Evolutionary conservation across 2,329 filamentous ascomycete genomes (phyloP).

Genomic region (Didymosphaeria variabile): DNA sequence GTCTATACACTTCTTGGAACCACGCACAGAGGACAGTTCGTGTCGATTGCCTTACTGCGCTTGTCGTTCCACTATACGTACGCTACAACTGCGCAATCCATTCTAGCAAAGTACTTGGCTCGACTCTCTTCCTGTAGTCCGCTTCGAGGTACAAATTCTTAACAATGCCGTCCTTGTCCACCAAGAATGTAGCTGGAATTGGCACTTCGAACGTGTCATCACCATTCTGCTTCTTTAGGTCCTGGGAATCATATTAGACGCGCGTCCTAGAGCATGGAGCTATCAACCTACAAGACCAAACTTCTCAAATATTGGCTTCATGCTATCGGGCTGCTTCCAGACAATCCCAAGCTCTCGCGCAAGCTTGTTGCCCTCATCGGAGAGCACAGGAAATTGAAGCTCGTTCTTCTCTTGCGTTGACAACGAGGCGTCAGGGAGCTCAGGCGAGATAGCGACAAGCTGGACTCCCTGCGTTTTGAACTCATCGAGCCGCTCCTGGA

Average conservation of each 20-base stretch:
- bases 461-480: slow-evolving; percentile 52
- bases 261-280: not conserved
- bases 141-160: slow-evolving; percentile 17
- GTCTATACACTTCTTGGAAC: no score
- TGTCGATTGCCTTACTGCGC: no score
- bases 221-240: slow-evolving; percentile 16
- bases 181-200: slow-evolving; percentile 15
- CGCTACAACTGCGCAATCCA: slow-evolving; percentile 13
- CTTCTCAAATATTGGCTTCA: slow-evolving; percentile 8
- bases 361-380: slow-evolving; percentile 50
- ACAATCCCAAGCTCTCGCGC: slow-evolving; percentile 30
- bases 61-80: no score
- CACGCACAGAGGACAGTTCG: no score
- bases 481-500: slow-evolving; percentile 49
- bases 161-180: slow-evolving; percentile 13
- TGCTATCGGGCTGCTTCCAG: slow-evolving; percentile 16
- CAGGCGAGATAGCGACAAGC: slow-evolving; percentile 55
- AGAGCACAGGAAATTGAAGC: slow-evolving; percentile 54
- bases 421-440: slow-evolving; percentile 52
- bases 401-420: slow-evolving; percentile 53
- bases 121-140: slow-evolving; percentile 18
- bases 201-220: slow-evolving; percentile 19
- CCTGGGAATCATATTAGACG: not conserved
- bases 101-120: slow-evolving; percentile 11
- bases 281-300: slow-evolving; percentile 11